Evolutionary conservation across 129 eudicot species (phyloP), one percentile per base, ranked within the genome.

Genomic region (Flaveria bidentis): DNA sequence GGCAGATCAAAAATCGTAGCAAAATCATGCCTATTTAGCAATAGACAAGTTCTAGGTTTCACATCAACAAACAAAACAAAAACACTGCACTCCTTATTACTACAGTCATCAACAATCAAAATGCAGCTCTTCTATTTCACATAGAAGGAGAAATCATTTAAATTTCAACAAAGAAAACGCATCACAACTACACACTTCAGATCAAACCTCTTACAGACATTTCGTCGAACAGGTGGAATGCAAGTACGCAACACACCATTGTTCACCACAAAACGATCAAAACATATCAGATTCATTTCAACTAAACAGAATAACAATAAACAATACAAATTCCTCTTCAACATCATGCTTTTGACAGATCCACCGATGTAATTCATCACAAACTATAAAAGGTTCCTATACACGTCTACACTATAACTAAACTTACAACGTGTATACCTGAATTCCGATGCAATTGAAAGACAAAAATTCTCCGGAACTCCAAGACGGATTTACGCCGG

Each of bases 151-250:
- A 28, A 28, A 28, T 28, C 2, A 28, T 28, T 2, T 28, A 28
- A 28, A 28, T 28, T 28, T 28, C 30, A 28, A 28, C 2, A 28
- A 30, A 18, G 20, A 61, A 64, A 46, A 26, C 30, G 13, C n/a
- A 11, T 75, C 33, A 58, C 14, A 16, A 9, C 47, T 28, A 61
- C 70, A 74, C 56, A 25, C 9, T 4, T 23, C 16, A 9, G 23
- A 58, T 44, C 45, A 60, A 17, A 76, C 50, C 13, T 77, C 69
- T 16, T 25, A 42, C 30, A 57, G 70, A 60, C 76, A 69, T 78
- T 78, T 69, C 76, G 30, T 78, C 76, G 44, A 78, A 69, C 76
- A 78, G 70, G 14, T 69, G 69, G 69, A 23, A 28, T 75, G 81
- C 81, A 69, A 44, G 9, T 45, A 57, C 30, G 42, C 30, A 78